These are phyloP conservation scores for Rhizopogon vesiculosus DNA, from an alignment of 768 basidiomycete genomes.

Conservation along the genomic window DNA sequence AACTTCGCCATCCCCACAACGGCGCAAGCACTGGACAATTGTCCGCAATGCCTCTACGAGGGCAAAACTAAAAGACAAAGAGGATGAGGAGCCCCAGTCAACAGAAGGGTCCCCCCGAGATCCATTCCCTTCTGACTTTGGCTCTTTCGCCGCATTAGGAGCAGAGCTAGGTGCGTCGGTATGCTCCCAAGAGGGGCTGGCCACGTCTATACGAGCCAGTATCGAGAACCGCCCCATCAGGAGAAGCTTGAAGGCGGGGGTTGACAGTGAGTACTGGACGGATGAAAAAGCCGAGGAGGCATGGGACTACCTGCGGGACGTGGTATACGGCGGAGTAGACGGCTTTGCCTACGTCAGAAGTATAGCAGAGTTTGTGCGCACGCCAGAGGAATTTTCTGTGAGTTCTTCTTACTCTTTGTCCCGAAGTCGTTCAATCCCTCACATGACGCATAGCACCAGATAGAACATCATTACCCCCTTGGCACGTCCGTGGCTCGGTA, in stretches of 20 bases:
- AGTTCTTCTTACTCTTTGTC: background rate
- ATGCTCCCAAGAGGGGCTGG: slow-evolving; percentile 23
- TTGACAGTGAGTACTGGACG: slow-evolving; percentile 40
- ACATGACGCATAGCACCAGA: background rate
- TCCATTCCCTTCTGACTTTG: slow-evolving; percentile 53
- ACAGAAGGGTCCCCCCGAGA: slow-evolving; percentile 49
- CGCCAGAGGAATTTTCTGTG: slow-evolving; percentile 10
- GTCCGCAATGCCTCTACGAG: slow-evolving; percentile 45
- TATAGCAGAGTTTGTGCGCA: slow-evolving; percentile 63
- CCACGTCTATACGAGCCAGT: slow-evolving; percentile 35
- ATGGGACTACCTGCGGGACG: slow-evolving; percentile 62
- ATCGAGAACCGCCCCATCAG: slow-evolving; percentile 20
- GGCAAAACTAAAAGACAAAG: slow-evolving; percentile 46
- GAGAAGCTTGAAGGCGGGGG: slow-evolving; percentile 15
- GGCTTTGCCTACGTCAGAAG: slow-evolving; percentile 75
- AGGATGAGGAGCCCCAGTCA: slow-evolving; percentile 33
- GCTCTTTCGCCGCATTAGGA: slow-evolving; percentile 48
- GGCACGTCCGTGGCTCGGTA: slow-evolving; percentile 35
- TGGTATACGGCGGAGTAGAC: slow-evolving; percentile 79
- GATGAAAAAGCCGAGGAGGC: slow-evolving; percentile 44
- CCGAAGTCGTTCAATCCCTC: background rate
- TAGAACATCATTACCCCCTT: slow-evolving; percentile 4
- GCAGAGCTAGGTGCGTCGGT: slow-evolving; percentile 33
- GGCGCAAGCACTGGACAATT: slow-evolving; percentile 60
- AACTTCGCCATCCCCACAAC: slow-evolving; percentile 7